Conservation (phyloP, 1,139 yeast genomes). For the Hyphopichia fennica region DNA sequence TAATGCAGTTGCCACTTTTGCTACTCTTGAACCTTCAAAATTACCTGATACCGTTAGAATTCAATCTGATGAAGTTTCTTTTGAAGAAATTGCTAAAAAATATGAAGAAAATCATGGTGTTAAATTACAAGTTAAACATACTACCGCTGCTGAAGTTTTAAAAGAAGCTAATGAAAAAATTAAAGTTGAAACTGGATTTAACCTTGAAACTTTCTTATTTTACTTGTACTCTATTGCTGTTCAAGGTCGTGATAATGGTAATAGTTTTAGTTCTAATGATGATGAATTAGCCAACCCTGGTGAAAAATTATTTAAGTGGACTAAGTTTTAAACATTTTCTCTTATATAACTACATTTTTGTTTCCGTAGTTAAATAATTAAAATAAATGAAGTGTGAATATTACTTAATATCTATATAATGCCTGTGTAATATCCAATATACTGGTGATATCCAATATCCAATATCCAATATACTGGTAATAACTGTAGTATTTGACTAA, state of each 20-base stretch:
- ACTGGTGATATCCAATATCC: no score
- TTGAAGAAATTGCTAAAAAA: constrained; percentile 36
- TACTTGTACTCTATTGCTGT: constrained; percentile 33
- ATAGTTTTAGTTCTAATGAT: constrained; percentile 32
- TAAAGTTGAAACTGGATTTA: constrained; percentile 24
- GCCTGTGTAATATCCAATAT: no score
- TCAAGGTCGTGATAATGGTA: constrained; percentile 42
- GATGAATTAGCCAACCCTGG: constrained; percentile 57
- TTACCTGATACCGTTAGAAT: constrained; percentile 50
- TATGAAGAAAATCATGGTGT: constrained; percentile 44
- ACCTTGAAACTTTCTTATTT: constrained; percentile 23
- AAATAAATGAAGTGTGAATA: no score
- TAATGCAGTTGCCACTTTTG: constrained; percentile 37
- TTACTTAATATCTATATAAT: no score
- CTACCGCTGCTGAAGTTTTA: constrained; percentile 30
- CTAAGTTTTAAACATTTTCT: no score
- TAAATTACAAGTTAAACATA: constrained; percentile 26
- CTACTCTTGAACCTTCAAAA: constrained; percentile 35
- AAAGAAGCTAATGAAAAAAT: constrained; percentile 28
- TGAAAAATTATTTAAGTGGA: constrained; percentile 55
- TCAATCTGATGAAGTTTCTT: constrained; percentile 39
- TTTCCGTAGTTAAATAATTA: no score
- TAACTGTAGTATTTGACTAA: no score
- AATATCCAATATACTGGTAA: no score
- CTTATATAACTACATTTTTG: no score